A percentile compares a stretch with the other conserved stretches of the same genome.
phyloP scores from a whole-genome alignment of 1,284 basidiomycete genomes.

The Melampsora larici-populina region DNA sequence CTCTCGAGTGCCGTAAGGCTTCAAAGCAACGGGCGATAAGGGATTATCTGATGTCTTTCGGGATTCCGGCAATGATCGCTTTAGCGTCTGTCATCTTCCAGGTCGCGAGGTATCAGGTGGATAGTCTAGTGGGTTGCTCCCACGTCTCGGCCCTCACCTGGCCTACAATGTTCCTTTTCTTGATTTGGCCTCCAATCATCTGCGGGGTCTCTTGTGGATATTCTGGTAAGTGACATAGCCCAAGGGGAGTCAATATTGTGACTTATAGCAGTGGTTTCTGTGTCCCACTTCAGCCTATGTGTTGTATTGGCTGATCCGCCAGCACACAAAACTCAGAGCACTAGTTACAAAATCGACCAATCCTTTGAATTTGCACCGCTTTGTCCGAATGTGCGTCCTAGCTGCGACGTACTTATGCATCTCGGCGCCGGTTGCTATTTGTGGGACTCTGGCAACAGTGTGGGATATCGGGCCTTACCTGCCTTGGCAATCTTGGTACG shows the following conservation, averaged over 20 bases:
- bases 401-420: conserved; percentile 30
- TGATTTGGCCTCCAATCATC: conserved; percentile 33
- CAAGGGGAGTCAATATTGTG: neutral
- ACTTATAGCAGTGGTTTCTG: neutral
- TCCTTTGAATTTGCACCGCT: conserved; percentile 23
- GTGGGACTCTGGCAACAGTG: conserved; percentile 10
- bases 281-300: conserved; percentile 10
- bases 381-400: conserved; percentile 33
- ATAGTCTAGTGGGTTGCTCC: conserved; percentile 19
- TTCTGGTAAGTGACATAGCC: neutral
- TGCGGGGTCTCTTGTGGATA: conserved; percentile 34
- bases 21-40: neutral
- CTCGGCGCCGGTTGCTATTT: conserved; percentile 25
- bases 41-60: conserved; percentile 31
- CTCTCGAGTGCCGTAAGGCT: neutral
- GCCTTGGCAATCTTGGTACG: conserved; percentile 33
- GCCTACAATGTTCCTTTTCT: conserved; percentile 25
- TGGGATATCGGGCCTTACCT: conserved; percentile 22
- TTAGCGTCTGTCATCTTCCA: conserved; percentile 8
- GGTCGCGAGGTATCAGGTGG: conserved; percentile 26
- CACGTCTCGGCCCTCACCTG: conserved; percentile 24
- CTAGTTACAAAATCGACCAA: conserved; percentile 17
- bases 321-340: conserved; percentile 18
- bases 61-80: conserved; percentile 14
- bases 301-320: conserved; percentile 35